A percentile compares a stretch with the other conserved stretches of the same genome.
phyloP scores from a whole-genome alignment of 306 rosid genomes.

The Vachellia collinsii region DNA sequence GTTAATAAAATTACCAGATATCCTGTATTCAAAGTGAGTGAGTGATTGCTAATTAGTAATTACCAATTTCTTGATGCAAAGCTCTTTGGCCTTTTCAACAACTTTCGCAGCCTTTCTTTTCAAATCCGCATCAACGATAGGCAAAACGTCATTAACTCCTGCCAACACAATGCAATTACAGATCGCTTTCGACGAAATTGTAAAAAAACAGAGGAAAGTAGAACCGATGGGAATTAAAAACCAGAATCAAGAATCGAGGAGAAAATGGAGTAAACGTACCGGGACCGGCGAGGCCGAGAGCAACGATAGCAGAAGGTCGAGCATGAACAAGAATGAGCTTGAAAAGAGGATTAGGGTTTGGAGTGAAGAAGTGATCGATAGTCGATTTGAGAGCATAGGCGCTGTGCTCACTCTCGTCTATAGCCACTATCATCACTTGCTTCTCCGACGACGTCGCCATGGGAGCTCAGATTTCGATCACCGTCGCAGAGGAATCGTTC shows the following conservation, averaged over 20 bases:
- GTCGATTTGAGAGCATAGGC: not conserved
- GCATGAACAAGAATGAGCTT: conserved; percentile 64
- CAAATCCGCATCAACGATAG: conserved; percentile 63
- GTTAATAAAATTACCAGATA: no score
- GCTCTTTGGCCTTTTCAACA: conserved; percentile 45
- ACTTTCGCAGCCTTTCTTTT: conserved; percentile 44
- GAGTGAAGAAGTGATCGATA: not conserved
- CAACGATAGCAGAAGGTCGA: conserved; percentile 51
- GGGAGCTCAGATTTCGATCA: not conserved
- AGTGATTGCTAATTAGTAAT: no score
- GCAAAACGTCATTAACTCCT: conserved; percentile 63
- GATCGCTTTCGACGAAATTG: not conserved
- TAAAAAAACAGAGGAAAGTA: not conserved
- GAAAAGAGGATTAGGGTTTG: not conserved
- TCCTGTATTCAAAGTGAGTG: not conserved
- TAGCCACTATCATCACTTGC: not conserved
- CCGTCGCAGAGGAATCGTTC: not conserved
- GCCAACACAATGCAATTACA: not conserved
- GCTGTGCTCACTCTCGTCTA: not conserved
- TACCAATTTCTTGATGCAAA: conserved; percentile 54
- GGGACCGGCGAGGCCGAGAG: conserved; percentile 69
- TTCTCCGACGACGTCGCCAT: not conserved
- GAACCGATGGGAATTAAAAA: not conserved
- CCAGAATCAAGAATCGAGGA: no score
- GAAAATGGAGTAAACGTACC: conserved; percentile 49